Base-by-base conservation (phyloP, 257 asterid genomes). In the Anisodus acutangulus region DNA sequence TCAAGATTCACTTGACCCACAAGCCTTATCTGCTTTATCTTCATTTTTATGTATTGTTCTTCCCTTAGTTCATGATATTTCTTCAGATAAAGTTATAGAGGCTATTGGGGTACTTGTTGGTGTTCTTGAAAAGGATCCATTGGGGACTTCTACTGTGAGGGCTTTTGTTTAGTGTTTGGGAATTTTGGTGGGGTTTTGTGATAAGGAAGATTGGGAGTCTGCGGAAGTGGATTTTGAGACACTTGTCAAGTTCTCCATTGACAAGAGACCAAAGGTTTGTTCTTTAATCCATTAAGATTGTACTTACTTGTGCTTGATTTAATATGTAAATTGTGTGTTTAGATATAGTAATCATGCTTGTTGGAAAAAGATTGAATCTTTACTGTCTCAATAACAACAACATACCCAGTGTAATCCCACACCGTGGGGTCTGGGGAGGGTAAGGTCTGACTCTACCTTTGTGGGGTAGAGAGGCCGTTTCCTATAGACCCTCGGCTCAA, bases 201-300 rank as follows among this genome's bases (percentile, higher is more conserved):
- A 91, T 89, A 83, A 84, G 88, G 86, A 88, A 78, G 93, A 91
- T 72, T 95, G 99, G 98, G 90, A 90, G 64, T 92, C 94, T 7
- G 91, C 93, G 86, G 82, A 89, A 17, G 26, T 83, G 17, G 97
- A 98, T 47, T 91, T 93, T 47, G 88, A 85, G 79, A 85, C 93
- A 84, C 92, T 95, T 83, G 83, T 95, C 62, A 93, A 87, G 58
- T 90, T 88, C 72, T 91, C 98, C 17, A 84, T 89, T 35, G 98
- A 94, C 86, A 94, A 89, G 91, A 92, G 99, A 8, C 99, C 99
- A 1, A 95, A 94, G 98, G 99, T 95, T 35, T 22, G 86, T 78
- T 11, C 43, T 17, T 49, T 41, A 35, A 64, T 13, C 67, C 13
- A 43, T 53, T 5, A 4, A 31, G 35, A 31, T 31, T 31, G 35